Conservation (phyloP, 164 flowering plant species). For the Buxus sempervirens region DNA sequence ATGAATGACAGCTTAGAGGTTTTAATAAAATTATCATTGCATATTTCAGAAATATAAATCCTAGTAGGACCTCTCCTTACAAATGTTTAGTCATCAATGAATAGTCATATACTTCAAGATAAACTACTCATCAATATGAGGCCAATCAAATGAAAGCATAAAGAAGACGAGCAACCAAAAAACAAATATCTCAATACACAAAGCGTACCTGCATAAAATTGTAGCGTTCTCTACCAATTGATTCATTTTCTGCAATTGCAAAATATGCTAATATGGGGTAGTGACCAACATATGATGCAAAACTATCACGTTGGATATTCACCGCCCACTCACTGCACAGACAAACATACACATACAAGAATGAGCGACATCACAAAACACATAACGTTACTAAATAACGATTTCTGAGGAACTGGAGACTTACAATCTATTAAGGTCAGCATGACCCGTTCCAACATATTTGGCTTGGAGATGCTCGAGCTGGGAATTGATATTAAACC, state of each 20-base stretch:
- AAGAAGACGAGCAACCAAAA: neutral
- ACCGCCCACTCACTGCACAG: slow-evolving; percentile 93
- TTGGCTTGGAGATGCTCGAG: slow-evolving; percentile 98
- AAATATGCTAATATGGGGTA: slow-evolving; percentile 82
- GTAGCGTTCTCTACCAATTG: slow-evolving; percentile 95
- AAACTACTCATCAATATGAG: neutral
- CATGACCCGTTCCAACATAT: slow-evolving; percentile 97
- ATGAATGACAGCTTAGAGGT: too few relatives aligned
- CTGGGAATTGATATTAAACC: slow-evolving; percentile 97
- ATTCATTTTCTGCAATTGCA: slow-evolving; percentile 93
- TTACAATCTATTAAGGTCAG: slow-evolving; percentile 89
- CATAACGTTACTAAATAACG: neutral
- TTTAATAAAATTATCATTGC: too few relatives aligned
- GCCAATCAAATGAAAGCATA: neutral
- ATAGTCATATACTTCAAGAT: too few relatives aligned
- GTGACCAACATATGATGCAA: slow-evolving; percentile 90
- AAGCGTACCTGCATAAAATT: slow-evolving; percentile 89
- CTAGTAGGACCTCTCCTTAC: too few relatives aligned
- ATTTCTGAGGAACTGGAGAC: slow-evolving; percentile 12
- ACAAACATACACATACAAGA: neutral
- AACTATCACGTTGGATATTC: slow-evolving; percentile 95
- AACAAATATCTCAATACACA: neutral
- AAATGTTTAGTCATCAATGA: too few relatives aligned
- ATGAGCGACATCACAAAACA: neutral
- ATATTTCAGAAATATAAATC: too few relatives aligned